Base-by-base conservation (phyloP, 257 asterid genomes). In the Euphrasia confusa region DNA sequence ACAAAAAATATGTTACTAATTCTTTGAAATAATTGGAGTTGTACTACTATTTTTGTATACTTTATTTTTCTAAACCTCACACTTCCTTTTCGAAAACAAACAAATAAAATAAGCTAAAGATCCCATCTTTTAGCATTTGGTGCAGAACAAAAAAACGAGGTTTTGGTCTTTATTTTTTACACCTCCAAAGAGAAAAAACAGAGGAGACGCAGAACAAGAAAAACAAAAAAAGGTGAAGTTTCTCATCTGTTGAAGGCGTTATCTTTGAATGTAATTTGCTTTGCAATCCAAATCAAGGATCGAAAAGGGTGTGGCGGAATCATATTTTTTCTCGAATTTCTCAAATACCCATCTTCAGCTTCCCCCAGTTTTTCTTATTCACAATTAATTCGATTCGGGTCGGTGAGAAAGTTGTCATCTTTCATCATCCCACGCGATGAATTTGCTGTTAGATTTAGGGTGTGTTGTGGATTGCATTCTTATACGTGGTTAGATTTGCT, bases 141-240 rank as follows among this genome's bases (percentile, higher is more conserved):
- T 35, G 40, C 61, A 30, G 56, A 42, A 37, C 12, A 44, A 44
- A 60, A 45, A 44, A 42, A 27, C 70, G 60, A 47, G 63, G 72
- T 17, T 21, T 21, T 35, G 59, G 33, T 60, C 54, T 71, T 21
- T 21, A 21, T 21, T 21, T 74, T 68, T 45, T 35, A 37, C 14
- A 66, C 68, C 40, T 49, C 17, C 56, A 69, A 14, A 49, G 49
- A 5, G 0, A 14, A 48, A 48, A 48, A 53, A 30, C 30, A 66
- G 78, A 71, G 79, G 86, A 78, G 90, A 68, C 83, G 82, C 81
- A 69, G 86, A 37, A 9, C 42, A 37, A 37, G 42, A 37, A 77
- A 42, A 75, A 69, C 72, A 37, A 57, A 37, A 33, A 72, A 76
- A 77, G 79, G 84, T 70, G 67, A 74, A 78, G 79, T 78, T 77